A percentile compares a stretch with the other conserved stretches of the same genome.
phyloP scores from a whole-genome alignment of 345 rosid genomes.

The Citrus australasica region DNA sequence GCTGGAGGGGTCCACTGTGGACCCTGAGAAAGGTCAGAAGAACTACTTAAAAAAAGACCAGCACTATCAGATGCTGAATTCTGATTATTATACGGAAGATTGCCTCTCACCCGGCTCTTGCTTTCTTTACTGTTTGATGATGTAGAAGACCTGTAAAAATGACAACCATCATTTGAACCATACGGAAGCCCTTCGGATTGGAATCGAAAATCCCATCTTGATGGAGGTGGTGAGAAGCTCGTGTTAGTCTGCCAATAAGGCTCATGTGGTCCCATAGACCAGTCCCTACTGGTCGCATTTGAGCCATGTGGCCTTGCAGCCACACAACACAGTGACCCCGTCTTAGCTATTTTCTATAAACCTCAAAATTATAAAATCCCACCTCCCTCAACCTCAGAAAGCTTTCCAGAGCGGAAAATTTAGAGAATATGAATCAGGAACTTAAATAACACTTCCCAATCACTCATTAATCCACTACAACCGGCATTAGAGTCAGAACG shows the following conservation, averaged over 20 bases:
- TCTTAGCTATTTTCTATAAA: constrained; percentile 50
- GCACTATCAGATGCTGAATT: constrained; percentile 35
- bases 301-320: constrained; percentile 80
- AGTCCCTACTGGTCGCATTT: constrained; percentile 36
- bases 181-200: constrained; percentile 38
- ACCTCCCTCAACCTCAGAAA: constrained; percentile 8
- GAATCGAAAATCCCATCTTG: constrained; percentile 51
- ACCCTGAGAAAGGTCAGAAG: constrained; percentile 42
- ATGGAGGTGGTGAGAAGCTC: constrained; percentile 56
- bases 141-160: constrained; percentile 46
- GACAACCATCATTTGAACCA: constrained; percentile 32
- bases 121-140: constrained; percentile 57
- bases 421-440: background rate
- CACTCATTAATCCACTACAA: background rate
- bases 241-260: constrained; percentile 61
- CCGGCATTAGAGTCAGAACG: background rate
- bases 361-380: constrained; percentile 11
- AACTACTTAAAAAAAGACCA: constrained; percentile 35
- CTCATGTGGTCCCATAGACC: constrained; percentile 55
- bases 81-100: constrained; percentile 26
- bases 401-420: constrained; percentile 2
- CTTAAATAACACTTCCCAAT: background rate
- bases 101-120: constrained; percentile 37
- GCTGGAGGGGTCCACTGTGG: constrained; percentile 58
- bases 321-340: constrained; percentile 78